phyloP scores from a whole-genome alignment of 2,329 filamentous ascomycete genomes.

The Clarireedia monteithiana region DNA sequence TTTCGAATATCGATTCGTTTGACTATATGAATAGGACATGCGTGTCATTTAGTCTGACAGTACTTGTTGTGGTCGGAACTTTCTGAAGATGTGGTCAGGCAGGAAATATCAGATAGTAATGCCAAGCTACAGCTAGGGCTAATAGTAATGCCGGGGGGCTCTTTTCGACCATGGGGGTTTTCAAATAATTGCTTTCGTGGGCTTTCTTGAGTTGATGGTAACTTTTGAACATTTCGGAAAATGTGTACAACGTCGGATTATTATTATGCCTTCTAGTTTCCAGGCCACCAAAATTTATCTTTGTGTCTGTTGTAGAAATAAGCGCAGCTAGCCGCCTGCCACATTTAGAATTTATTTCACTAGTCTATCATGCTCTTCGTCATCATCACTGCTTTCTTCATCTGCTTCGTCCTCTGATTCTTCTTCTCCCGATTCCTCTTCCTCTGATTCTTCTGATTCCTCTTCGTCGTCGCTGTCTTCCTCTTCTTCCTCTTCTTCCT shows the following conservation, averaged over 20 bases:
- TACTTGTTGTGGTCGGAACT: not conserved
- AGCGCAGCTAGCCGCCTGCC: not conserved
- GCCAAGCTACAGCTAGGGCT: slow-evolving; percentile 18
- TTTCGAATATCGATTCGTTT: no score
- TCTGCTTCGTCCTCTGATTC: slow-evolving; percentile 22
- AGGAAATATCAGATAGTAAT: slow-evolving; percentile 17
- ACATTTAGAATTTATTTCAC: slow-evolving; percentile 21
- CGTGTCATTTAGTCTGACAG: not conserved
- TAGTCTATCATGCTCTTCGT: slow-evolving; percentile 26
- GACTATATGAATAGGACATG: not conserved
- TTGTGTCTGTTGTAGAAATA: slow-evolving; percentile 2
- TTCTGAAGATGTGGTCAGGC: slow-evolving; percentile 1
- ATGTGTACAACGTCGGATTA: not conserved
- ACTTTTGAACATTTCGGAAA: no score
- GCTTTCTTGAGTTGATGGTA: no score
- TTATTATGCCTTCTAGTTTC: slow-evolving; percentile 13
- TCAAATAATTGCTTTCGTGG: slow-evolving; percentile 3
- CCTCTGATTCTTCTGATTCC: slow-evolving; percentile 17
- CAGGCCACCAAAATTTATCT: not conserved
- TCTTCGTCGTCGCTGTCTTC: slow-evolving; percentile 38
- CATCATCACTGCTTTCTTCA: slow-evolving; percentile 26
- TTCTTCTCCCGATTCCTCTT: not conserved
- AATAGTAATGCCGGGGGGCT: slow-evolving; percentile 20
- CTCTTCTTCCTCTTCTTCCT: slow-evolving; percentile 41
- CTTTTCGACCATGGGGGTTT: slow-evolving; percentile 14